Base-by-base conservation (phyloP, 1,139 yeast genomes). In the Yamadazyma blattariae region DNA sequence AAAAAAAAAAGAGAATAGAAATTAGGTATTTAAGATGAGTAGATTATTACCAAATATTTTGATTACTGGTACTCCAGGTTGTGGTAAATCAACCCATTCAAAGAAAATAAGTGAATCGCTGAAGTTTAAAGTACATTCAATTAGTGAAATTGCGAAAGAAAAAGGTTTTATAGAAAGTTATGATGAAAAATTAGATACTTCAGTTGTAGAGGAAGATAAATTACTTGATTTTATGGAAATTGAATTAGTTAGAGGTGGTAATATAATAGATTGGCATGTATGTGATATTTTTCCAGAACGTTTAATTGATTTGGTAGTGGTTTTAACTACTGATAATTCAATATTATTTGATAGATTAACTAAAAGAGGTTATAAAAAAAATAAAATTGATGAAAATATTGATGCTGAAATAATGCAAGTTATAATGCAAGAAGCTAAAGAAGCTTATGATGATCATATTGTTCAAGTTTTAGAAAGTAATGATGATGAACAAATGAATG, bases 361-460 rank as follows among this genome's bases (percentile, higher is more conserved):
- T 45, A 75, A 76, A 42, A 72, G 95, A 57, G 84, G 82, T 5
- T 92, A 92, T 56, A 77, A 81, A 37, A 84, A 87, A 42, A 68
- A 73, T 44, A 92, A 92, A 62, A 76, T 92, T 41, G 86, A 84
- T 40, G 99, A 94, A 55, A 92, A 92, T 56, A 67, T 94, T 37
- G 97, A 92, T 56, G 95, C 96, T 43, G 99, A 92, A 59, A 92
- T 94, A 45, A 94, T 92, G 98, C 92, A 90, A 49, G 88, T 92
- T 17, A 76, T 94, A 17, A 62, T 82, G 32, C 85, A 82, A 47
- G 98, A 94, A 48, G 98, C 98, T 0, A 66, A 74, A 38, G 96
- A 88, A 25, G 73, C 82, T 25, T 92, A 88, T 53, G 85, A 73
- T 25, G 80, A 80, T 20, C 87, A 84, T 41, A 79, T 89, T 18